Evolutionary conservation across 2,329 filamentous ascomycete species (phyloP), one percentile per base, ranked within the genome.

Genomic region (Penicillium italicum): DNA sequence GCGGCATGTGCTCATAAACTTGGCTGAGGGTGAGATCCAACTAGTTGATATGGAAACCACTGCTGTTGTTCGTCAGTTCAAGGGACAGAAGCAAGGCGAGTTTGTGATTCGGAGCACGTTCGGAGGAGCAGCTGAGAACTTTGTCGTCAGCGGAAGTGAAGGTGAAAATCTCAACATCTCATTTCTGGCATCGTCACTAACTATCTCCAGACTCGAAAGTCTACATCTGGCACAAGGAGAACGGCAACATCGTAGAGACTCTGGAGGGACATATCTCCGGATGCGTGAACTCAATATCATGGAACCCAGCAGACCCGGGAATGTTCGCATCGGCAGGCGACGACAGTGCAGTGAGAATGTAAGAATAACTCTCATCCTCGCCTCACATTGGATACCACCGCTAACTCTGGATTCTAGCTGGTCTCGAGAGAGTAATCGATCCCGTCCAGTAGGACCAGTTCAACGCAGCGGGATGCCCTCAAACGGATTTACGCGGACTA

Each of bases 301-400:
- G 94, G 93, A 94, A 93, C 66, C 92, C 94, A 1, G 81, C 77
- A 11, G 85, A 97, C 68, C 86, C 90, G 1, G 84, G 84, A 58
- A 87, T 97, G 78, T 90, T 97, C 74, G 94, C 91, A 16, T 93
- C 91, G 12, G 93, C 90, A 56, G 92, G 93, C 18, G 94, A 99
- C 71, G 94, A 97, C 68, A 81, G 82, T 51, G 86, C 83, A 69
- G 87, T 97, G 61, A 87, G 88, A 75, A 91, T 99, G 88, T 97
- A 79, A 79, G 89, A 78, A 57, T 20, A 20, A 20, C 12, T 22
- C 18, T 44, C 12, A 10, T 30, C 24, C 8, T n/a, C 14, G 18
- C 16, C 48, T 50, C 6, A n/a, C 18, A 16, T 24, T n/a, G 9
- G 18, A 6, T 20, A 33, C 3, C 28, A 5, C 30, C 41, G 28